These are phyloP conservation scores for Garcia nutans DNA, from an alignment of 345 rosid genomes.

Conservation along the genomic window DNA sequence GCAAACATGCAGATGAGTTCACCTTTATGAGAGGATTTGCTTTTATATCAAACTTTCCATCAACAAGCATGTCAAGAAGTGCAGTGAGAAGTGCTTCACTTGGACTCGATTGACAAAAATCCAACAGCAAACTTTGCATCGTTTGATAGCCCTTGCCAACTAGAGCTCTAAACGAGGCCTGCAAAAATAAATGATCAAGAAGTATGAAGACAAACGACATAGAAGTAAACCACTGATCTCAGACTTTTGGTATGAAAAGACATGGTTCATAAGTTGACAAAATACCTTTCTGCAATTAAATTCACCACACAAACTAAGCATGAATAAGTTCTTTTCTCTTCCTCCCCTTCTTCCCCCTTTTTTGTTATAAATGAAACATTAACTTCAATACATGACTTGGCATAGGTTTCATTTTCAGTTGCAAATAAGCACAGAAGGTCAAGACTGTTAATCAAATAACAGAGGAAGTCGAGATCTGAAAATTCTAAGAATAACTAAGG, in stretches of 20 bases:
- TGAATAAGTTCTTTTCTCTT: background rate
- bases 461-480: background rate
- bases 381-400: background rate
- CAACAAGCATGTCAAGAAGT: slow-evolving; percentile 97
- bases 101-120: slow-evolving; percentile 77
- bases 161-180: slow-evolving; percentile 86
- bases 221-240: background rate
- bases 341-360: background rate
- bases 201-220: slow-evolving; percentile 8
- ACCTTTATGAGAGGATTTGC: slow-evolving; percentile 74
- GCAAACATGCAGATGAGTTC: slow-evolving; percentile 16
- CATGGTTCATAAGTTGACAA: background rate
- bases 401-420: background rate
- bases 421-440: background rate
- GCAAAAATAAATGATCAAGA: slow-evolving; percentile 20
- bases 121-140: slow-evolving; percentile 82
- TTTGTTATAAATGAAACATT: background rate
- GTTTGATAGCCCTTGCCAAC: slow-evolving; percentile 94
- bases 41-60: slow-evolving; percentile 76
- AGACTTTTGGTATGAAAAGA: background rate
- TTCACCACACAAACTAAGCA: background rate
- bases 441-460: background rate
- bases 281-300: background rate
- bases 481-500: background rate
- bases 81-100: slow-evolving; percentile 74